These are phyloP conservation scores for Chytriomyces sp. DNA, from an alignment of 192 early-diverging fungal genomes.

Conservation along the genomic window DNA sequence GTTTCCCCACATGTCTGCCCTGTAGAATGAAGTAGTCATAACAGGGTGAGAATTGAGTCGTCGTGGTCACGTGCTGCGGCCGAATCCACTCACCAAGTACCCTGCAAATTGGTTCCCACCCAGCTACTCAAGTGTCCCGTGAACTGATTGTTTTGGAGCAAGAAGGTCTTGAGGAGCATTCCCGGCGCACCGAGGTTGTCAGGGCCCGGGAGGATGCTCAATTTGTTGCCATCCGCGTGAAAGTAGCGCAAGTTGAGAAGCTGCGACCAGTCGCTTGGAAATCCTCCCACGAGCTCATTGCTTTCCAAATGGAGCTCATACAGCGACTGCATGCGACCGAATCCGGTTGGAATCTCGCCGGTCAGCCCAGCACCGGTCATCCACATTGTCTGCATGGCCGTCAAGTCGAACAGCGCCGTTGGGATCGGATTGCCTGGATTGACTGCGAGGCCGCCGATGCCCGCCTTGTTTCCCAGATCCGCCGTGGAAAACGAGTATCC, in stretches of 20 bases:
- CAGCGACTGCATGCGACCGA: not conserved
- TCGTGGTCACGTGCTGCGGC: too few species aligned
- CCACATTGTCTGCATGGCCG: not conserved
- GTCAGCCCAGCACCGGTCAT: slow-evolving; percentile 9
- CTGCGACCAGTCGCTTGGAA: slow-evolving; percentile 1
- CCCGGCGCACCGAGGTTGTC: not conserved
- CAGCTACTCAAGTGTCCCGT: not conserved
- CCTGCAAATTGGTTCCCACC: not conserved
- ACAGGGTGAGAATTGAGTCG: too few species aligned
- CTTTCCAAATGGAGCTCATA: not conserved
- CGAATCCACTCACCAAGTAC: too few species aligned
- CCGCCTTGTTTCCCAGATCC: slow-evolving; percentile 1
- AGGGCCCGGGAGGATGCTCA: not conserved
- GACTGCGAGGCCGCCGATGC: not conserved
- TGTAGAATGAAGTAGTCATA: too few species aligned
- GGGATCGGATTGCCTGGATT: slow-evolving; percentile 12
- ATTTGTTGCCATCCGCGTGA: slow-evolving; percentile 11
- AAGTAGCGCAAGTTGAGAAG: not conserved
- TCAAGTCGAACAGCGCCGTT: not conserved
- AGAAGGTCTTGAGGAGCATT: not conserved
- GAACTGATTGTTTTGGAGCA: slow-evolving; percentile 19
- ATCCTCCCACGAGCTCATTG: not conserved
- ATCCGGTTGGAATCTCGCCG: not conserved
- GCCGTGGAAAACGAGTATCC: slow-evolving; percentile 15
- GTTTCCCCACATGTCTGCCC: slow-evolving; percentile 15